These are phyloP conservation scores for Geosmithia morbida DNA, from an alignment of 2,329 filamentous ascomycete genomes.

Conservation along the genomic window DNA sequence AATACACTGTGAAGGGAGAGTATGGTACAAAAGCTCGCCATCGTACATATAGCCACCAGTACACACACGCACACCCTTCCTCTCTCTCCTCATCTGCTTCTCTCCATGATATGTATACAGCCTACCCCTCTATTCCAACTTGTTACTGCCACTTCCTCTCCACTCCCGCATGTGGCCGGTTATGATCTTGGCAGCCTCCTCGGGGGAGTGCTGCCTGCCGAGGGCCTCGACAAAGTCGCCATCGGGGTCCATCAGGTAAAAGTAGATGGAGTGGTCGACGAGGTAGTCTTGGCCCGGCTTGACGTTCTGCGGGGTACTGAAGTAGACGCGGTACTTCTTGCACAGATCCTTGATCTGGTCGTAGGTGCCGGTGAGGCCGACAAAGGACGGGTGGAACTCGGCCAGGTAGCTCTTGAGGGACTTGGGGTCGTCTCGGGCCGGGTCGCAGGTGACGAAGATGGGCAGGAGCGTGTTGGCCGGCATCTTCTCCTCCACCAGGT, in stretches of 20 bases:
- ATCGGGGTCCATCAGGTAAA: conserved; percentile 97
- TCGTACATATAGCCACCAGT: background rate
- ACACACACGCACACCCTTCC: background rate
- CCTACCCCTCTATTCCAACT: background rate
- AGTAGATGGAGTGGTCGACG: conserved; percentile 98
- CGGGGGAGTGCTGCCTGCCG: conserved; percentile 83
- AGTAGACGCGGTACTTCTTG: conserved; percentile 95
- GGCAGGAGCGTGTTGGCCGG: conserved; percentile 45
- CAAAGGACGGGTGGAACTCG: conserved; percentile 78
- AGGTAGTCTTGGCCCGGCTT: conserved; percentile 92
- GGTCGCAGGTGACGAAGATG: conserved; percentile 92
- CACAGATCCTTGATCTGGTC: conserved; percentile 88
- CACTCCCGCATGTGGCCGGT: conserved; percentile 66
- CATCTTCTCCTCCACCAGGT: conserved; percentile 43
- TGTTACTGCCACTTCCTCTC: conserved; percentile 9
- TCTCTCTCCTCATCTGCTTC: background rate
- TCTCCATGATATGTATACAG: background rate
- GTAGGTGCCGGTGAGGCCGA: conserved; percentile 87
- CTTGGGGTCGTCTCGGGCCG: conserved; percentile 73
- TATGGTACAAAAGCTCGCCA: background rate
- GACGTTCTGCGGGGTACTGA: conserved; percentile 78
- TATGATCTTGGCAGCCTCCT: conserved; percentile 73
- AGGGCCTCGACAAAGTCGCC: conserved; percentile 97
- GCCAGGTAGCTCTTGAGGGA: conserved; percentile 74
- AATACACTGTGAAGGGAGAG: background rate